Conservation (phyloP, 305 asterid genomes). For the Rubia tinctorum region DNA sequence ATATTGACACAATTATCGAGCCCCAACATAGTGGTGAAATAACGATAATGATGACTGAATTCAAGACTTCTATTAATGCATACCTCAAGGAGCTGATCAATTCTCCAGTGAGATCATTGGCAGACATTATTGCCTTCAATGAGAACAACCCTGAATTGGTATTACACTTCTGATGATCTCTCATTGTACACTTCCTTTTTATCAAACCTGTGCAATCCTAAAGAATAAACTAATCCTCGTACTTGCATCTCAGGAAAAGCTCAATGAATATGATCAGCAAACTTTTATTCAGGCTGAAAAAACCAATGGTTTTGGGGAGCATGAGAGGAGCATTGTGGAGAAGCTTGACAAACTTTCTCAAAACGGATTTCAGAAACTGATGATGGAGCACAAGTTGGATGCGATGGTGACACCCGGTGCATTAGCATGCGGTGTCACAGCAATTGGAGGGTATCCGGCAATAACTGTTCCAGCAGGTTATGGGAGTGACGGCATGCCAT, state of each 20-base stretch:
- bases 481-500: conserved; percentile 26
- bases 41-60: conserved; percentile 25
- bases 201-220: not conserved
- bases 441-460: conserved; percentile 27
- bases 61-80: conserved; percentile 26
- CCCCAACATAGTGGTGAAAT: conserved; percentile 20
- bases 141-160: conserved; percentile 26
- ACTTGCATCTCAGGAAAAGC: conserved; percentile 22
- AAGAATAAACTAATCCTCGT: not conserved
- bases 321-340: conserved; percentile 10
- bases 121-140: conserved; percentile 31
- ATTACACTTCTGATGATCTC: not conserved
- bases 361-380: conserved; percentile 28
- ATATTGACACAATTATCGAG: conserved; percentile 18
- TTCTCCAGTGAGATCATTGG: conserved; percentile 31
- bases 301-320: conserved; percentile 23
- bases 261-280: conserved; percentile 21
- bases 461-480: conserved; percentile 32
- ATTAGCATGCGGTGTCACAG: conserved; percentile 17
- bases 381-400: conserved; percentile 23
- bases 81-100: conserved; percentile 25
- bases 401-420: conserved; percentile 23
- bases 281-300: conserved; percentile 24
- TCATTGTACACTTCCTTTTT: not conserved
- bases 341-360: conserved; percentile 16